These are phyloP conservation scores for Batkoa obscura DNA, from an alignment of 371 early-diverging fungal species.

Conservation along the genomic window DNA sequence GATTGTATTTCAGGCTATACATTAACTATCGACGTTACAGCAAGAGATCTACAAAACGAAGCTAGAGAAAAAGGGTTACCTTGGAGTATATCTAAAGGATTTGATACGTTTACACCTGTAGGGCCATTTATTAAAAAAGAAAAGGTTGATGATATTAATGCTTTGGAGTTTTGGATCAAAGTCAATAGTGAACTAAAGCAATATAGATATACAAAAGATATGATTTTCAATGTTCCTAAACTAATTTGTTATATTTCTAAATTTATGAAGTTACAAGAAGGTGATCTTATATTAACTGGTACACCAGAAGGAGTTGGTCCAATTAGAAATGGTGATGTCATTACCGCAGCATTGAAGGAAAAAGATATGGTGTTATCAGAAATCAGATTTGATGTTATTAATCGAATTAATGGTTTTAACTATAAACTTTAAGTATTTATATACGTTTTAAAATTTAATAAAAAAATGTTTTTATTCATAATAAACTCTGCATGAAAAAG, in stretches of 20 bases:
- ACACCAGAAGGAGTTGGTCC: conserved; percentile 87
- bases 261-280: conserved; percentile 68
- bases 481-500: too few relatives aligned
- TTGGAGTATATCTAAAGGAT: conserved; percentile 86
- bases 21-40: conserved; percentile 83
- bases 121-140: conserved; percentile 63
- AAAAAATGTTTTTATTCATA: too few relatives aligned
- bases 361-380: too few relatives aligned
- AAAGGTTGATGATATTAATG: conserved; percentile 40
- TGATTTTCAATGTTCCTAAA: conserved; percentile 74
- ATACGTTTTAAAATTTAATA: too few relatives aligned
- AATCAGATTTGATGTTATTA: too few relatives aligned
- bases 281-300: conserved; percentile 56
- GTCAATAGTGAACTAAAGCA: conserved; percentile 61
- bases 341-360: conserved; percentile 32
- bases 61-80: conserved; percentile 73
- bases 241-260: conserved; percentile 57
- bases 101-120: conserved; percentile 85
- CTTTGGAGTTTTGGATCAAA: conserved; percentile 65
- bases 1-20: conserved; percentile 66
- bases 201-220: conserved; percentile 69
- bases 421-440: too few relatives aligned
- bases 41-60: conserved; percentile 65
- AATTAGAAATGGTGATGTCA: conserved; percentile 47
- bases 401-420: too few relatives aligned